These are phyloP conservation scores for Agastache rugosa DNA, from an alignment of 257 asterid genomes.

Conservation along the genomic window DNA sequence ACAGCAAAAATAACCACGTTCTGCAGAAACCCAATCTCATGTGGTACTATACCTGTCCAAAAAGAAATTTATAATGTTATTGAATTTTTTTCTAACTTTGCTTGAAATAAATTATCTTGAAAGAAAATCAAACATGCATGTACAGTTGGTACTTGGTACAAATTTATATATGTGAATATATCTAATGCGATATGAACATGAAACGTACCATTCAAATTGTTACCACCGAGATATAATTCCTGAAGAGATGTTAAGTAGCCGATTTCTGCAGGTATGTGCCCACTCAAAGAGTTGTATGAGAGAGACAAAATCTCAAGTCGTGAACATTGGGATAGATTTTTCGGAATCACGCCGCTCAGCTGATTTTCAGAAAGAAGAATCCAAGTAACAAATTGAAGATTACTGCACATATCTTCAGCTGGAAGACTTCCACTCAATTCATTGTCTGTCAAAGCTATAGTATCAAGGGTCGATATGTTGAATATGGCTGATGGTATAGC, in stretches of 20 bases:
- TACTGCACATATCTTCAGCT: not conserved
- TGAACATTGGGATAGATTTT: slow-evolving; percentile 16
- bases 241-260: slow-evolving; percentile 9
- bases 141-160: no score
- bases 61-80: not conserved
- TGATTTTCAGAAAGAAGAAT: not conserved
- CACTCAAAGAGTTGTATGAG: not conserved
- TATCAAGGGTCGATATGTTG: not conserved
- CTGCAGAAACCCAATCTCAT: slow-evolving; percentile 21
- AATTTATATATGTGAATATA: no score
- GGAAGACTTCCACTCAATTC: slow-evolving; percentile 4
- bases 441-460: not conserved
- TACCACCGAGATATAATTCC: not conserved
- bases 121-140: no score
- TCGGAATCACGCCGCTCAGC: slow-evolving; percentile 25
- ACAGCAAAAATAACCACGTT: not conserved
- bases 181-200: not conserved
- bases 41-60: slow-evolving; percentile 26
- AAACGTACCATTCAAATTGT: slow-evolving; percentile 11
- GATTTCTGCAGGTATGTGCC: not conserved
- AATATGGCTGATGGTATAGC: slow-evolving; percentile 27
- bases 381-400: not conserved
- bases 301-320: not conserved
- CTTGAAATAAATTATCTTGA: not conserved
- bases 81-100: no score